Conservation (phyloP, 352 stramenopile genomes). For the Blastocystis sp. region DNA sequence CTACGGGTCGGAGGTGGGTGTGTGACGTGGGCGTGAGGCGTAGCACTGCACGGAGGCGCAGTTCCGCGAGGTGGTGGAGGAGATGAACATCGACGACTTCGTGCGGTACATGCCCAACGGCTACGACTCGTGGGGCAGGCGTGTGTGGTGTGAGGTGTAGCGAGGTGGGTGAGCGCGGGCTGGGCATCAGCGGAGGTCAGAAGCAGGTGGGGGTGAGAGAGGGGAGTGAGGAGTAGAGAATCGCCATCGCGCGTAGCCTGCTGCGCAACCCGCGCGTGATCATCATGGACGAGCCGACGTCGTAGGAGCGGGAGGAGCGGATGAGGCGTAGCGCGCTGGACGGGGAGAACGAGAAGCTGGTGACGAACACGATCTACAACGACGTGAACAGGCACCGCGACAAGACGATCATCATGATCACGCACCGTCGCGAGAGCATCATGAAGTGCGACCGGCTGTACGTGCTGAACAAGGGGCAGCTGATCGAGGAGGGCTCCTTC, state of each 20-base stretch:
- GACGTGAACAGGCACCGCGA: slow-evolving; percentile 65
- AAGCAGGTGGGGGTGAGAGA: slow-evolving; percentile 87
- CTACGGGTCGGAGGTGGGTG: slow-evolving; percentile 79
- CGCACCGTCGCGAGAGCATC: slow-evolving; percentile 66
- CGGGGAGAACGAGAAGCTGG: slow-evolving; percentile 68
- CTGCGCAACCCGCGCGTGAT: slow-evolving; percentile 81
- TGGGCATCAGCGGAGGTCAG: slow-evolving; percentile 89
- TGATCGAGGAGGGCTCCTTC: slow-evolving; percentile 55
- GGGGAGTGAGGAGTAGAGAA: slow-evolving; percentile 85
- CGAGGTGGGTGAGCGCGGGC: slow-evolving; percentile 83
- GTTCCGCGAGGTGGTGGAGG: slow-evolving; percentile 81
- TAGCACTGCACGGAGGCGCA: slow-evolving; percentile 80
- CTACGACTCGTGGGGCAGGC: slow-evolving; percentile 81
- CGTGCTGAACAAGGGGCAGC: slow-evolving; percentile 55
- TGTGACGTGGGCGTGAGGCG: not conserved
- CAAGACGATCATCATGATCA: slow-evolving; percentile 73
- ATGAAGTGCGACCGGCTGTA: slow-evolving; percentile 57
- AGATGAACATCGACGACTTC: slow-evolving; percentile 89
- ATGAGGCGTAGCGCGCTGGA: slow-evolving; percentile 35
- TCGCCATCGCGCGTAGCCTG: slow-evolving; percentile 84
- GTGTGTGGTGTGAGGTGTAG: not conserved
- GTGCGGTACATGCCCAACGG: slow-evolving; percentile 86
- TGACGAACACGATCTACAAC: slow-evolving; percentile 59
- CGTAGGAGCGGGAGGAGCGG: not conserved
- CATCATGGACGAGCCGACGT: slow-evolving; percentile 84